Base-by-base conservation (phyloP, 1,284 basidiomycete species). In the Hymenochaete sp. region DNA sequence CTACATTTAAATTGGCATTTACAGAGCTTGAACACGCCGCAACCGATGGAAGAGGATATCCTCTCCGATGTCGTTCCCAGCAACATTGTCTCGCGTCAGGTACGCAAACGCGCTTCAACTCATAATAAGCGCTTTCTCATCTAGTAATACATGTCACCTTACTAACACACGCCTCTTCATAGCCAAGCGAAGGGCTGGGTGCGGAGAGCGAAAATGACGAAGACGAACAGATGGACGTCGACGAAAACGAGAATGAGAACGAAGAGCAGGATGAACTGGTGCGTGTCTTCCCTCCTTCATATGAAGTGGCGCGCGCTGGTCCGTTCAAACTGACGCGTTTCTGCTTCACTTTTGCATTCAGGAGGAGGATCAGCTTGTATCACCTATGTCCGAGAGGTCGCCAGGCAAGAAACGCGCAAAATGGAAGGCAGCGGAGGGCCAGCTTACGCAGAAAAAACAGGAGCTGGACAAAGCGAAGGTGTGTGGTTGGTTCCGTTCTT, bases 391-490 rank as follows among this genome's bases (percentile, higher is more conserved):
- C 46, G 21, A 61, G 1, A 68, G 63, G 50, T 59, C 65, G 38
- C 62, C 62, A n/a, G 65, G 68, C 37, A 60, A 65, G 51, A 79
- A 79, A 63, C 75, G 73, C 44, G 77, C 78, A 59, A 81, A 76
- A 52, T 67, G 79, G 46, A 82, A 78, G 56, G 79, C 65, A 0
- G 82, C 79, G 9, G 85, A 86, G 55, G 74, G 72, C 3, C 71
- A 82, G 52, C 64, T 89, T 28, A 72, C 77, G 14, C 71, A 64
- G 39, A 82, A 79, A 66, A 67, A 83, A 47, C 74, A 84, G 57
- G 81, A 78, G 57, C 85, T 88, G 81, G 82, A 85, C 66, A 88
- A 87, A 60, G 82, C 79, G 19, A 89, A 87, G 70, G 86, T 82
- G 53, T 32, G 62, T 50, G 13, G 36, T 8, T 39, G 2, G 8